Percentiles rank a stretch among this genome's conserved stretches.
Conservation (phyloP, 805 yeast genomes). For the Ogataea siamensis region DNA sequence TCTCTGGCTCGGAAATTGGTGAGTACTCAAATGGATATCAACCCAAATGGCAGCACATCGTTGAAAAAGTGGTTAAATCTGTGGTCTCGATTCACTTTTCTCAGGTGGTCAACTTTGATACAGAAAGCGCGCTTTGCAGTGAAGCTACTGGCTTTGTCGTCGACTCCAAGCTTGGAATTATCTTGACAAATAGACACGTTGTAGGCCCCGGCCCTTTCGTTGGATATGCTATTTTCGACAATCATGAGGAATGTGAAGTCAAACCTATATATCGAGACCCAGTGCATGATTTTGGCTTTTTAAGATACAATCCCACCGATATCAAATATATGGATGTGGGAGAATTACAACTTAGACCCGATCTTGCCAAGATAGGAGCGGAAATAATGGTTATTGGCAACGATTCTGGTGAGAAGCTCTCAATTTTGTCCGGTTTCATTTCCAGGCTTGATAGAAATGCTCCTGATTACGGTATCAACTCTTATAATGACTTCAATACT, state of each 20-base stretch:
- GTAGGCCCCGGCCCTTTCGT: constrained; percentile 94
- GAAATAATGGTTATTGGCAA: constrained; percentile 95
- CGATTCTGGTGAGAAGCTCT: constrained; percentile 92
- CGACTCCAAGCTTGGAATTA: constrained; percentile 76
- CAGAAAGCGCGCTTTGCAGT: constrained; percentile 73
- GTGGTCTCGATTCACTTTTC: constrained; percentile 90
- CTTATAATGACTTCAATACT: constrained; percentile 90
- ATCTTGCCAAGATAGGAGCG: constrained; percentile 83
- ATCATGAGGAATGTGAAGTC: constrained; percentile 89
- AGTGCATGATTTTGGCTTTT: constrained; percentile 90
- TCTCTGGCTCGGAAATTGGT: constrained; percentile 11
- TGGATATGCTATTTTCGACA: constrained; percentile 89
- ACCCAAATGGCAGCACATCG: constrained; percentile 74
- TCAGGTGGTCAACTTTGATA: constrained; percentile 82
- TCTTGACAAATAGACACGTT: constrained; percentile 89
- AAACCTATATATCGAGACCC: constrained; percentile 89
- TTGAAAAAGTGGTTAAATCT: constrained; percentile 74
- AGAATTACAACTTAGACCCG: constrained; percentile 71
- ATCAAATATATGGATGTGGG: constrained; percentile 73
- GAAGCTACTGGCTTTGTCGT: constrained; percentile 98
- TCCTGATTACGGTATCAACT: constrained; percentile 85
- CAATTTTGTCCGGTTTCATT: constrained; percentile 84
- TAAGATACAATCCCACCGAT: constrained; percentile 68
- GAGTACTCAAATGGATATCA: constrained; percentile 22
- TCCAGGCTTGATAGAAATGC: constrained; percentile 88